phyloP scores from a whole-genome alignment of 2,329 filamentous ascomycete genomes.

The Colletotrichum sp. region DNA sequence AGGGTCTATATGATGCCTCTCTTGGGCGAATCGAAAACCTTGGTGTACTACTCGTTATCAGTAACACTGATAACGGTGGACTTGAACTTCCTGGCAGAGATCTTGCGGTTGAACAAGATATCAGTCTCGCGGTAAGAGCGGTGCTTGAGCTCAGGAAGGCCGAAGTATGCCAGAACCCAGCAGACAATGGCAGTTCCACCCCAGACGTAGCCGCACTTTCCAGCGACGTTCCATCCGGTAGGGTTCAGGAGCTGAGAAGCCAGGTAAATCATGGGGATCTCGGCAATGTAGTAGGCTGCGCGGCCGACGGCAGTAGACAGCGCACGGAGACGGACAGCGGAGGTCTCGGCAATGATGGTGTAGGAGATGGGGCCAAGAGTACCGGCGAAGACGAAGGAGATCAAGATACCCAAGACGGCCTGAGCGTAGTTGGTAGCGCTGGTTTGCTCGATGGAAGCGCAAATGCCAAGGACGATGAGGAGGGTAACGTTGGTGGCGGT shows the following conservation, averaged over 20 bases:
- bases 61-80: slow-evolving; percentile 44
- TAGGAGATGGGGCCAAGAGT: slow-evolving; percentile 39
- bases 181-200: slow-evolving; percentile 45
- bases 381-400: slow-evolving; percentile 42
- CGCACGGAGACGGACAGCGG: slow-evolving; percentile 39
- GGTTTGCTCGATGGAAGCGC: slow-evolving; percentile 36
- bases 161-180: slow-evolving; percentile 45
- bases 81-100: slow-evolving; percentile 48
- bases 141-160: slow-evolving; percentile 48
- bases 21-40: not conserved
- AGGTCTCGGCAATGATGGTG: slow-evolving; percentile 42
- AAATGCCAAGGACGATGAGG: slow-evolving; percentile 39
- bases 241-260: slow-evolving; percentile 42
- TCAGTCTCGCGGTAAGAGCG: slow-evolving; percentile 50
- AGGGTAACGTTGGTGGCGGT: slow-evolving; percentile 36
- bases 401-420: slow-evolving; percentile 39
- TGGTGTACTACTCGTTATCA: slow-evolving; percentile 40
- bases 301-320: slow-evolving; percentile 42
- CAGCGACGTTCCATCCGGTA: slow-evolving; percentile 43
- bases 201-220: slow-evolving; percentile 55
- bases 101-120: slow-evolving; percentile 47
- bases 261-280: slow-evolving; percentile 46
- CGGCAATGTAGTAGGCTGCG: slow-evolving; percentile 44
- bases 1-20: not conserved
- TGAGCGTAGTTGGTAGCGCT: slow-evolving; percentile 39